These are phyloP conservation scores for Schizophyllum amplum DNA, from an alignment of 1,284 basidiomycete genomes.

Conservation along the genomic window DNA sequence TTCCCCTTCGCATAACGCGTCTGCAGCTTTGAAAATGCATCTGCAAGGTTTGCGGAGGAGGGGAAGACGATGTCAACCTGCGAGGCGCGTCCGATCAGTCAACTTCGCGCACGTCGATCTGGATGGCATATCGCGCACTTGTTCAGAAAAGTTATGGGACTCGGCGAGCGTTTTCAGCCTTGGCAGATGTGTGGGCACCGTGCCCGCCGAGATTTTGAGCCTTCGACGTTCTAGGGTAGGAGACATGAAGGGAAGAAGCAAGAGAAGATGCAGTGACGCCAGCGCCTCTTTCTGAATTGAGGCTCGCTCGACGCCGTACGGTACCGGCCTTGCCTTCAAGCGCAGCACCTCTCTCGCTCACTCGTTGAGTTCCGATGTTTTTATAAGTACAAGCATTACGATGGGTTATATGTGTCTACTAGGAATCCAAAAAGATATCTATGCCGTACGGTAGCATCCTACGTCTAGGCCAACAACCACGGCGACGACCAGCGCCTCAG, in stretches of 20 bases:
- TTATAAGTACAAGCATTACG: neutral
- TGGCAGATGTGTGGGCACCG: constrained; percentile 7
- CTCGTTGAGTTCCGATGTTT: neutral
- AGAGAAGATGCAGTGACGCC: no score
- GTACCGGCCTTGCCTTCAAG: no score
- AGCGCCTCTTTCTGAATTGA: no score
- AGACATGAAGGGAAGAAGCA: neutral
- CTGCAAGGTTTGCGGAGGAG: neutral
- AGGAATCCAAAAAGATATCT: neutral
- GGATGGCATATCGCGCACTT: no score
- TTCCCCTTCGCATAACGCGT: constrained; percentile 34
- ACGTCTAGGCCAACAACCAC: neutral
- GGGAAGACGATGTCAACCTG: neutral
- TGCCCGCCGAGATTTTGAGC: neutral
- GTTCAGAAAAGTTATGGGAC: neutral
- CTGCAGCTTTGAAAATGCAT: constrained; percentile 25
- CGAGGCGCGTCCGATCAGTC: neutral
- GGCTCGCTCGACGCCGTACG: no score
- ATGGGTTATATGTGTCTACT: neutral
- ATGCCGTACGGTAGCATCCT: neutral
- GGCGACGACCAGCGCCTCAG: no score
- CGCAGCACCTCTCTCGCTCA: neutral
- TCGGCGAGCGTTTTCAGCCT: neutral
- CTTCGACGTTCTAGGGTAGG: neutral
- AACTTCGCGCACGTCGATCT: no score